phyloP scores from a whole-genome alignment of 768 basidiomycete species.

The Boletus reticulatus region DNA sequence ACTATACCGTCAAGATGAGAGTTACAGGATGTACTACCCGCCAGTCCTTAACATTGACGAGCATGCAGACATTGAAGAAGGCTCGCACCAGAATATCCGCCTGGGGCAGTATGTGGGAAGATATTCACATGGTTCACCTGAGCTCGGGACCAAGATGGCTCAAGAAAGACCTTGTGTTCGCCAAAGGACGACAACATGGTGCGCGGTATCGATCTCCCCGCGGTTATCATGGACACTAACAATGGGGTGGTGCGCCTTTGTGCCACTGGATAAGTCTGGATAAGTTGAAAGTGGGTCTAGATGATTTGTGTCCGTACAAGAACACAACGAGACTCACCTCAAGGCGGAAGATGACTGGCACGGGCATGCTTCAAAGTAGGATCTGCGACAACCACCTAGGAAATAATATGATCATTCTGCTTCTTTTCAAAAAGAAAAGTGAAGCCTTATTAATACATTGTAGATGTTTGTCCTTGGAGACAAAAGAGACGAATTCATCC shows the following conservation, averaged over 20 bases:
- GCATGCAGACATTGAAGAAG: background rate
- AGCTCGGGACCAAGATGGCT: no score
- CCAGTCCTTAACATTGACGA: background rate
- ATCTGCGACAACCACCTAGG: conserved; percentile 7
- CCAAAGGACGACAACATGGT: background rate
- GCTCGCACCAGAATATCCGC: background rate
- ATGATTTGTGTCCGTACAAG: background rate
- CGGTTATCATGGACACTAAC: conserved; percentile 6
- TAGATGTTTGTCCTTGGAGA: background rate
- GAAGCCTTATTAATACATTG: conserved; percentile 1
- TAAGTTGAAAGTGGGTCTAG: background rate
- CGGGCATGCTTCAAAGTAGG: conserved; percentile 2
- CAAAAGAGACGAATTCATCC: conserved; percentile 1
- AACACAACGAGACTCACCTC: background rate
- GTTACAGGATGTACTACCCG: background rate
- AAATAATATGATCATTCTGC: background rate
- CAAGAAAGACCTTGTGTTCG: background rate
- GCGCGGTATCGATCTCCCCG: background rate
- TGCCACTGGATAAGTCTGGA: conserved; percentile 3
- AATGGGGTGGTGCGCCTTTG: background rate
- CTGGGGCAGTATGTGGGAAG: no score
- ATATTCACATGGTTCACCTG: no score
- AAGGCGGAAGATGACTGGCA: background rate
- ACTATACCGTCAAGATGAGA: background rate
- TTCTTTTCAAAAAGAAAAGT: background rate